Base-by-base conservation (phyloP, 2,329 filamentous ascomycete genomes). In the Berkeleyomyces basicola region DNA sequence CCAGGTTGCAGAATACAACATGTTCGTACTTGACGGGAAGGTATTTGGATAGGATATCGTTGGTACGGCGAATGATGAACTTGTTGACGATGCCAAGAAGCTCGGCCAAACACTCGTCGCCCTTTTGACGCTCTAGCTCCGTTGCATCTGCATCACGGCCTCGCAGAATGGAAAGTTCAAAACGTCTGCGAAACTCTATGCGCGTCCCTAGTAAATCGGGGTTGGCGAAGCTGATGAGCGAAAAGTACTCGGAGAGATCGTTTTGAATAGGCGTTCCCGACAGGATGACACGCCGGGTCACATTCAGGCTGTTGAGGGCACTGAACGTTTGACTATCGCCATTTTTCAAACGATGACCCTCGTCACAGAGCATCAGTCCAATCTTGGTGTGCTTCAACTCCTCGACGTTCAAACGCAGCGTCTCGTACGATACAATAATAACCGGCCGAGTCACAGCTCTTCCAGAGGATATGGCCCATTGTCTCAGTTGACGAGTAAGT, bases 201-300 rank as follows among this genome's bases (percentile, higher is more conserved):
- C 91, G 83, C 7, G 88, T 93, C 14, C 93, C 93, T 1, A 99
- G 82, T 44, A 97, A 82, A 67, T 89, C 87, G 0, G 93, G 93
- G 68, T 99, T 99, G 37, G 93, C 93, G 70, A 99, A 99, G 72
- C 92, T 95, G 65, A 97, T 87, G 7, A 99, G 80, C 2, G 93
- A 85, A 69, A 96, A 99, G 73, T 99, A 99, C 71, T 99, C 93
- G 0, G 92, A 95, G n/a, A 99, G 75, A 71, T 99, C 93, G 69
- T 99, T 99, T 70, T 99, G 93, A 64, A 99, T 99, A 0, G 93
- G 93, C 0, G 93, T 99, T 65, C 93, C 93, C 0, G 93, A 97
- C 14, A 99, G 78, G 67, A 99, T 99, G 53, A 99, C 92, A 36
- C 93, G 84, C 64, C 91, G 83, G 49, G 87, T 87, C 37, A 99